phyloP scores from a whole-genome alignment of 2,329 filamentous ascomycete species.

The Pleomassaria siparia region DNA sequence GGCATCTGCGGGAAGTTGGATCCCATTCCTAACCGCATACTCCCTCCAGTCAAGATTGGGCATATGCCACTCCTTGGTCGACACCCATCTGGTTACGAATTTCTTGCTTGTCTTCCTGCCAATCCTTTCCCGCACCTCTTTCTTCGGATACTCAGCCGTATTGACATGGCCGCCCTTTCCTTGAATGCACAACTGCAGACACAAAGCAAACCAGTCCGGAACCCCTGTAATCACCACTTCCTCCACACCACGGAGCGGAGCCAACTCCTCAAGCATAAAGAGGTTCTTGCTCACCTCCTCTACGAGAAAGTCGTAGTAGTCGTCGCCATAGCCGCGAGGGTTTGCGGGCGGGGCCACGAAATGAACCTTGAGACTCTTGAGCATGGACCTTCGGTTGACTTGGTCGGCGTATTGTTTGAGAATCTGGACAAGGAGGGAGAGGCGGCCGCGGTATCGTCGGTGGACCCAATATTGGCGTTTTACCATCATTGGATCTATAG shows the following conservation, averaged over 20 bases:
- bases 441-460: constrained; percentile 19
- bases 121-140: constrained; percentile 8
- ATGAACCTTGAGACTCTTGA: constrained; percentile 13
- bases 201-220: constrained; percentile 22
- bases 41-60: constrained; percentile 17
- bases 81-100: constrained; percentile 1
- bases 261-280: constrained; percentile 21
- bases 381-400: constrained; percentile 15
- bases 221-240: constrained; percentile 17
- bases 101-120: neutral
- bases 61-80: constrained; percentile 18
- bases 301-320: no score
- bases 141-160: constrained; percentile 19
- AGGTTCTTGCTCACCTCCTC: no score
- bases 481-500: constrained; percentile 3
- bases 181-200: constrained; percentile 21
- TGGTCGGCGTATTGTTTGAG: constrained; percentile 23
- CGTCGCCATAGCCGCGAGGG: no score
- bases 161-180: constrained; percentile 20
- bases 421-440: constrained; percentile 22
- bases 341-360: no score
- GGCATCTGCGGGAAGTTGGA: constrained; percentile 9
- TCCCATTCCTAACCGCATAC: constrained; percentile 23
- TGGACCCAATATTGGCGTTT: constrained; percentile 9
- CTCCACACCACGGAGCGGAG: constrained; percentile 18